A percentile compares a stretch with the other conserved stretches of the same genome.
Conservation (phyloP, 2,329 filamentous ascomycete species). For the Cyclaneusma minus region DNA sequence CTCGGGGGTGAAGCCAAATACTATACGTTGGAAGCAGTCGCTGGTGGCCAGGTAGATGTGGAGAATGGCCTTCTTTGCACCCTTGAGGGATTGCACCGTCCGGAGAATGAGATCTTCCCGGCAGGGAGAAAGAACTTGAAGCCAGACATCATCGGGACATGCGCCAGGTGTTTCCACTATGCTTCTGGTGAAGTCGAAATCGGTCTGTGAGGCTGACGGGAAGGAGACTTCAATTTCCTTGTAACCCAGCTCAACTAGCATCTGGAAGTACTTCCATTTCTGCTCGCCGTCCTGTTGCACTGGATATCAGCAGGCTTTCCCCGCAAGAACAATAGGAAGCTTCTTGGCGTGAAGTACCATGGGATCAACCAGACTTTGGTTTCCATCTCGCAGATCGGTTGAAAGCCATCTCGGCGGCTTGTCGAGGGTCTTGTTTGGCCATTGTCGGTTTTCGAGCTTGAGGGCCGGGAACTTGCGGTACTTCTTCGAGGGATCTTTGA, state of each 20-base stretch:
- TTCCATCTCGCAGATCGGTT: conserved; percentile 80
- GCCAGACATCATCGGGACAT: conserved; percentile 75
- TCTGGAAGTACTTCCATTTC: conserved; percentile 90
- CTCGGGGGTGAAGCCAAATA: conserved; percentile 77
- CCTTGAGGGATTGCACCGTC: conserved; percentile 77
- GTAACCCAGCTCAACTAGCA: conserved; percentile 83
- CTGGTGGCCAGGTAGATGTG: conserved; percentile 95
- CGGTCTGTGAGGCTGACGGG: conserved; percentile 84
- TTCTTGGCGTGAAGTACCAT: conserved; percentile 47
- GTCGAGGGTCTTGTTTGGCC: conserved; percentile 38
- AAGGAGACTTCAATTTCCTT: conserved; percentile 98
- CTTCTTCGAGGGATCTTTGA: conserved; percentile 62
- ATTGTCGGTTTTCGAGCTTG: conserved; percentile 32
- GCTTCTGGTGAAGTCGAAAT: conserved; percentile 86
- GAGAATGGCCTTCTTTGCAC: conserved; percentile 83
- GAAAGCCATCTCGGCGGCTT: conserved; percentile 85
- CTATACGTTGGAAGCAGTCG: conserved; percentile 83
- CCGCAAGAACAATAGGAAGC: neutral
- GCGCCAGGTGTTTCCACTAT: conserved; percentile 73
- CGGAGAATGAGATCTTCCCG: conserved; percentile 78
- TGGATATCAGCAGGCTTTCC: neutral
- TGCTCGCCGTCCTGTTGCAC: conserved; percentile 65
- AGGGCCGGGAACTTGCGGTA: conserved; percentile 56
- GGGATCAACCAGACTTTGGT: conserved; percentile 83
- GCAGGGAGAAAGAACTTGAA: conserved; percentile 87